Conservation (phyloP, 306 rosid species). For the Calophaca sinica region DNA sequence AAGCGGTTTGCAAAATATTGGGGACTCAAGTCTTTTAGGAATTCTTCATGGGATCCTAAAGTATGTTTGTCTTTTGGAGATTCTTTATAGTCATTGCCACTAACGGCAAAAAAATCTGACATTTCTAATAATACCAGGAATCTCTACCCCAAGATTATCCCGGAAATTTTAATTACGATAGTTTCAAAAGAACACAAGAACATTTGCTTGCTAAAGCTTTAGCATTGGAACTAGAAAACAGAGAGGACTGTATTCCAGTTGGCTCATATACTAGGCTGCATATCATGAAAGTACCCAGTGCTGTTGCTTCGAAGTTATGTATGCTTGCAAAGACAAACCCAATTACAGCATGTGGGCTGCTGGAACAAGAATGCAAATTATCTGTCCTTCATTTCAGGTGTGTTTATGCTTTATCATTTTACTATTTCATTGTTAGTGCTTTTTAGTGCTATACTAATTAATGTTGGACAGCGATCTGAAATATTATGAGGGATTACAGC, state of each 20-base stretch:
- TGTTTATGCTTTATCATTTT: constrained; percentile 32
- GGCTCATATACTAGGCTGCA: constrained; percentile 78
- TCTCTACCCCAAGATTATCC: constrained; percentile 81
- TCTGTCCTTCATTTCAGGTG: constrained; percentile 97
- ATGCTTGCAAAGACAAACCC: constrained; percentile 55
- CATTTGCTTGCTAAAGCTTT: constrained; percentile 82
- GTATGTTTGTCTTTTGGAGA: constrained; percentile 48
- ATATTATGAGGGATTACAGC: too few relatives aligned
- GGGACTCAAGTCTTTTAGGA: constrained; percentile 91
- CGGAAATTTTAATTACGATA: constrained; percentile 67
- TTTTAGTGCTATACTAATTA: too few relatives aligned
- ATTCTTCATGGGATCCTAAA: constrained; percentile 91
- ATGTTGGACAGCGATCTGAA: too few relatives aligned
- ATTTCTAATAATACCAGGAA: constrained; percentile 60
- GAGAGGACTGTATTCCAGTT: constrained; percentile 65
- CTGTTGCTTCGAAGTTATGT: constrained; percentile 70
- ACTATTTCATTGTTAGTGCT: not conserved
- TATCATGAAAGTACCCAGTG: constrained; percentile 71
- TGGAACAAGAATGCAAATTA: constrained; percentile 93
- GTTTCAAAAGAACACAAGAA: constrained; percentile 74
- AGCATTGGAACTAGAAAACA: constrained; percentile 63
- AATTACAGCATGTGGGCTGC: constrained; percentile 80
- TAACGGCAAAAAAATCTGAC: constrained; percentile 31
- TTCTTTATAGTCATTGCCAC: constrained; percentile 26
- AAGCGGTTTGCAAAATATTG: constrained; percentile 86